Conservation (phyloP, 345 rosid species). For the Conringia planisiliqua region DNA sequence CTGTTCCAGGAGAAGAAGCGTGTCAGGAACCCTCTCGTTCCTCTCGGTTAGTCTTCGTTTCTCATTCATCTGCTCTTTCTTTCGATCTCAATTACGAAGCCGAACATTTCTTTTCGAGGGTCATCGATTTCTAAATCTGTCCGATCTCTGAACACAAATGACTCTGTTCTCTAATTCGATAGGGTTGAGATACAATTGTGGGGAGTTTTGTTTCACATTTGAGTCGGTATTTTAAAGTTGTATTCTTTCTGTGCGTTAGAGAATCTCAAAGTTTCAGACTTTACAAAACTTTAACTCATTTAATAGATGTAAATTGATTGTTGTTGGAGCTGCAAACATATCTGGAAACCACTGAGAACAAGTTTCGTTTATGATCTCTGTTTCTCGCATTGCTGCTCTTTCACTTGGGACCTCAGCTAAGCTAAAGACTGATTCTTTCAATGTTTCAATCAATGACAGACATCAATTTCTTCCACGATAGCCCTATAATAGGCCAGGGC, state of each 20-base stretch:
- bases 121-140: background rate
- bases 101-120: too few species aligned
- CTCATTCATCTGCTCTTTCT: background rate
- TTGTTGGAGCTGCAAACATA: background rate
- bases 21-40: constrained; percentile 66
- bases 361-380: background rate
- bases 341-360: background rate
- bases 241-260: background rate
- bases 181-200: background rate
- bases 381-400: background rate
- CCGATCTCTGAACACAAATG: background rate
- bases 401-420: background rate
- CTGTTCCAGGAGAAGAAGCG: constrained; percentile 59
- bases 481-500: background rate
- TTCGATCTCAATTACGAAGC: too few species aligned
- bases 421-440: background rate
- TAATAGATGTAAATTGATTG: background rate
- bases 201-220: background rate
- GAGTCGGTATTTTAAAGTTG: background rate
- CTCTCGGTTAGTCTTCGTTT: constrained; percentile 47
- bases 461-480: background rate
- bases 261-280: background rate
- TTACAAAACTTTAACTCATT: background rate
- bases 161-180: too few species aligned
- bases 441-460: background rate